Conservation (phyloP, 2,329 filamentous ascomycete species). For the Penicillium oxalicum region DNA sequence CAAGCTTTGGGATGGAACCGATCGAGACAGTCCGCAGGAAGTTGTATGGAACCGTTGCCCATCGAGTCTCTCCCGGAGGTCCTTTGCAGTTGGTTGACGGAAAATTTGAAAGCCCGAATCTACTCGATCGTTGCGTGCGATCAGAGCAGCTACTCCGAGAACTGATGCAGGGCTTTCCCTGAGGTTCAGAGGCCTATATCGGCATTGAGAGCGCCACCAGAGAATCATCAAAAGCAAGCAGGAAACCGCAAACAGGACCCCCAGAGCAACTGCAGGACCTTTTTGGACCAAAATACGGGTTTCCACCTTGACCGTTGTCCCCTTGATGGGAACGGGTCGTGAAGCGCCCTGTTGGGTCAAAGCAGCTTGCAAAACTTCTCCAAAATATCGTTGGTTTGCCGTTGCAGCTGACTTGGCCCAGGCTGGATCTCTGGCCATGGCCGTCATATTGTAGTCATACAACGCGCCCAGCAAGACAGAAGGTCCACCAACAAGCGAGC, state of each 20-base stretch:
- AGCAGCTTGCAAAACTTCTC: slow-evolving; percentile 12
- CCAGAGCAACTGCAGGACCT: slow-evolving; percentile 12
- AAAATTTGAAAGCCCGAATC: slow-evolving; percentile 4
- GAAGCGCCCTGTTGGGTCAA: slow-evolving; percentile 7
- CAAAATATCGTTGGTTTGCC: slow-evolving; percentile 14
- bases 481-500: slow-evolving; percentile 11
- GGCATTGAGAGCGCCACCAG: slow-evolving; percentile 5
- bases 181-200: slow-evolving; percentile 10
- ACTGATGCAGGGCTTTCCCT: slow-evolving; percentile 6
- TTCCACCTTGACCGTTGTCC: slow-evolving; percentile 1
- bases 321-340: neutral
- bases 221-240: slow-evolving; percentile 7
- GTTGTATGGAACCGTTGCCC: slow-evolving; percentile 5
- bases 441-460: slow-evolving; percentile 16
- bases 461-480: slow-evolving; percentile 14
- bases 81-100: slow-evolving; percentile 6
- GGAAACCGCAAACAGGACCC: slow-evolving; percentile 8
- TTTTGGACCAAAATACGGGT: slow-evolving; percentile 9
- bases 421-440: slow-evolving; percentile 5
- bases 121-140: slow-evolving; percentile 1
- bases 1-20: neutral
- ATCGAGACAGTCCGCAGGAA: slow-evolving; percentile 2
- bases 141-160: slow-evolving; percentile 3
- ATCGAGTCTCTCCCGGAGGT: slow-evolving; percentile 4
- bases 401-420: slow-evolving; percentile 4